Evolutionary conservation across 176 grass and related monocot genomes (phyloP), one percentile per base, ranked within the genome.

Genomic region (Ampelocalamus luodianensis): DNA sequence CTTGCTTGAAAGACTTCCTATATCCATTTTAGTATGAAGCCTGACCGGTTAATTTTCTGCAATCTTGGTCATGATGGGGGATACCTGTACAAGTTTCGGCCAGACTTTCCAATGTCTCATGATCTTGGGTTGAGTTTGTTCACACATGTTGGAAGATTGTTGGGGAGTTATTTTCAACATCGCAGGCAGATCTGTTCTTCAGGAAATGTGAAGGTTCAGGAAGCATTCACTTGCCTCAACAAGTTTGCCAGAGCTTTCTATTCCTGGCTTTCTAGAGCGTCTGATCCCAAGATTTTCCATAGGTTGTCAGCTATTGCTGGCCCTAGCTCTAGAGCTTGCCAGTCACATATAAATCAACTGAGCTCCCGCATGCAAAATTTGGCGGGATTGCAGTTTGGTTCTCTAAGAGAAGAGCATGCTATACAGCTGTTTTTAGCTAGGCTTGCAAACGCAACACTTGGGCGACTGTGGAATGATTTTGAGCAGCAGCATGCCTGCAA

Each of bases 161-260:
- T 94, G 13, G 86, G 90, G 32, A 92, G 75, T 82, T 94, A 91
- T 69, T 61, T 94, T 48, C 83, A 74, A 74, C 77, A 75, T 37
- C 86, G 90, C 4, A 88, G 85, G 68, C 77, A 92, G 43, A 84
- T 99, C 37, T 96, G 72, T 87, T 67, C 80, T 80, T 89, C 88
- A 32, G 91, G 93, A 77, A 94, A 78, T 60, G 13, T 84, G 48
- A 86, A 86, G 63, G 51, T 94, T 70, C 90, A 89, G 48, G 91
- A 90, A 83, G 84, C 88, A 68, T 91, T 96, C 60, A 84, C 62
- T 67, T 82, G 55, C 39, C 70, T 99, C 72, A 92, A 88, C 65
- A 99, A 91, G 89, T 85, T 99, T 85, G 77, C 91, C 59, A 85
- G 93, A 89, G 86, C 84, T 50, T 42, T 99, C 43, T 96, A 67